phyloP scores from a whole-genome alignment of 306 rosid genomes.

The Begonia masoniana region DNA sequence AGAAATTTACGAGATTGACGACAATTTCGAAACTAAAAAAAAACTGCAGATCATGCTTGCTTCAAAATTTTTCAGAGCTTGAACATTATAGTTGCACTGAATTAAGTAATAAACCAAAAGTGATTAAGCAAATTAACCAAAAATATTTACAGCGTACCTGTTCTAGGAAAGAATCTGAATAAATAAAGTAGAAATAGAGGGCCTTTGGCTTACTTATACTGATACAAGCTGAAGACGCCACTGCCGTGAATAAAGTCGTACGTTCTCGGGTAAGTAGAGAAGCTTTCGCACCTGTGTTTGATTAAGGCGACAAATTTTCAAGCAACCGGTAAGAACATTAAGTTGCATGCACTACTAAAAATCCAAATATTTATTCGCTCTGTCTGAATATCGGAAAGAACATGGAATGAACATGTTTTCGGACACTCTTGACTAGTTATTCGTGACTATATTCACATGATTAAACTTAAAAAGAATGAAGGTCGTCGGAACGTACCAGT shows the following conservation, averaged over 20 bases:
- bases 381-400: neutral
- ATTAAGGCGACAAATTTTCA: constrained; percentile 3
- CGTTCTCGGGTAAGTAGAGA: constrained; percentile 97
- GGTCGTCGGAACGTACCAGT: constrained; percentile 46
- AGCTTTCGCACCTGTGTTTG: constrained; percentile 88
- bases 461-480: neutral
- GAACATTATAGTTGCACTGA: too few relatives aligned
- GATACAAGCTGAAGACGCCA: constrained; percentile 69
- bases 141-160: constrained; percentile 37
- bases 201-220: constrained; percentile 43
- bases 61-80: neutral
- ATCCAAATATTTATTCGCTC: neutral
- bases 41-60: too few relatives aligned
- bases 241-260: constrained; percentile 81
- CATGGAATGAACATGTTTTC: neutral
- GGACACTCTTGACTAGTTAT: neutral
- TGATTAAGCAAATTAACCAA: too few relatives aligned
- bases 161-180: neutral
- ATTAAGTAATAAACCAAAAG: too few relatives aligned
- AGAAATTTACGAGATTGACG: neutral
- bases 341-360: neutral
- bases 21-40: too few relatives aligned
- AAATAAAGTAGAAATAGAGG: constrained; percentile 11
- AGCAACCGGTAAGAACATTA: neutral
- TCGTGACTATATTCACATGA: neutral